Evolutionary conservation across 2,329 filamentous ascomycete genomes (phyloP).

Genomic region (Aspergillus udagawae): DNA sequence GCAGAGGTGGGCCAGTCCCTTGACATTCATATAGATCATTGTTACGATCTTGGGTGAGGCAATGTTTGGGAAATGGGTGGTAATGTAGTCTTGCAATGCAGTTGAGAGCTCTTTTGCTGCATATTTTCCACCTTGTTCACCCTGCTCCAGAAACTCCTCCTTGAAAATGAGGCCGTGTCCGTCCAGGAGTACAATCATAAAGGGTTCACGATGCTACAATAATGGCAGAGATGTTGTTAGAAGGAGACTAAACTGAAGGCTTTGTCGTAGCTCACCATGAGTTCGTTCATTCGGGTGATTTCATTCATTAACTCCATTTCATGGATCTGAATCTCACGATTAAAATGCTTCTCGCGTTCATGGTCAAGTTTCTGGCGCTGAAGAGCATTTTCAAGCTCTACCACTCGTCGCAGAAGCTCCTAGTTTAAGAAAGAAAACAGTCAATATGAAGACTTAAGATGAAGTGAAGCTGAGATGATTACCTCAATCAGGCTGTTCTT

Average conservation of each 20-base stretch:
- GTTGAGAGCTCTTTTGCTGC: slow-evolving; percentile 49
- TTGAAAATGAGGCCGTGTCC: slow-evolving; percentile 55
- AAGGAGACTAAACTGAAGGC: not conserved
- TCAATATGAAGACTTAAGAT: slow-evolving; percentile 14
- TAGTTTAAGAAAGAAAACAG: slow-evolving; percentile 17
- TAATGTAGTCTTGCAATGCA: slow-evolving; percentile 42
- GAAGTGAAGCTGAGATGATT: slow-evolving; percentile 8
- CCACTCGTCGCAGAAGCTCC: slow-evolving; percentile 45
- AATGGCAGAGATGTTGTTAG: slow-evolving; percentile 8
- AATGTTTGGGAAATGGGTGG: slow-evolving; percentile 38
- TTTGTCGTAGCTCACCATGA: slow-evolving; percentile 38
- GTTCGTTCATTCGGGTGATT: slow-evolving; percentile 40
- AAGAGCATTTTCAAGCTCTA: slow-evolving; percentile 42
- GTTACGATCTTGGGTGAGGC: slow-evolving; percentile 47
- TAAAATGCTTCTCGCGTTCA: slow-evolving; percentile 46
- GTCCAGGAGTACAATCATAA: slow-evolving; percentile 53
- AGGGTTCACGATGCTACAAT: slow-evolving; percentile 49
- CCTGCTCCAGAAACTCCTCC: slow-evolving; percentile 47
- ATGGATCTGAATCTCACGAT: slow-evolving; percentile 45
- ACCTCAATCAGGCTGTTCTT: slow-evolving; percentile 49
- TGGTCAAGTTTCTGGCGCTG: slow-evolving; percentile 44
- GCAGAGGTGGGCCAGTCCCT: slow-evolving; percentile 48
- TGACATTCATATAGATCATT: slow-evolving; percentile 53
- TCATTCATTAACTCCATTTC: slow-evolving; percentile 47
- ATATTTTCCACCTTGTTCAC: slow-evolving; percentile 50